Evolutionary conservation across 2,329 filamentous ascomycete species (phyloP), one percentile per base, ranked within the genome.

Genomic region (Cadophora malorum): DNA sequence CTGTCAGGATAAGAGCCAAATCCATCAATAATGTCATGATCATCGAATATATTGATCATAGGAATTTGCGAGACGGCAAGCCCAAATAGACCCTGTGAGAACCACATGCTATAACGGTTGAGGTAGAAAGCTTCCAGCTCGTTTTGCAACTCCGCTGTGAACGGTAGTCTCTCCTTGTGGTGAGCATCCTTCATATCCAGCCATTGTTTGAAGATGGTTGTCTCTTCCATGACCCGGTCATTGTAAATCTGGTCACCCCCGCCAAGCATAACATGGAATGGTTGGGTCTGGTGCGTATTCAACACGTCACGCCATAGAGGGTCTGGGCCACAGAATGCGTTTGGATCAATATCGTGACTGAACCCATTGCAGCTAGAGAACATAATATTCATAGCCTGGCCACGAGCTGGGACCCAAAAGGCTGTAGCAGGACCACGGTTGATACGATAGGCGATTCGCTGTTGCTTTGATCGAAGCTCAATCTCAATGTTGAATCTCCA

Each of bases 281-380:
- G 96, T 63, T 90, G 88, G 52, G 90, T 92, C 79, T 97, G 94
- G 77, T 99, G 96, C 25, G 84, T 92, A 78, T 97, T 97, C 70
- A 98, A 83, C 6, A 98, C 93, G 78, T 99, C 96, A 65, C 95
- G 90, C 96, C 96, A 99, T 80, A 99, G 85, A 1, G 96, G 96
- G 80, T 99, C 96, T 0, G 96, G 96, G 0, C 96, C 96, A 76
- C 91, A 96, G 78, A 97, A 91, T 56, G 90, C 85, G 76, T 96
- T 86, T 0, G 93, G 82, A 70, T 97, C 90, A 28, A 92, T 91
- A 66, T 87, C 91, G 63, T 91, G 79, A 74, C 93, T 95, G 82
- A 99, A 99, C 1, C 96, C 96, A 78, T 99, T 99, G 82, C 96
- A 97, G 78, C 92, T 97, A 81, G 98, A 88, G 81, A 97, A 99